A percentile compares a stretch with the other conserved stretches of the same genome.
These are phyloP conservation scores for Drosera capensis DNA, from an alignment of 148 eudicot species.

Conservation along the genomic window DNA sequence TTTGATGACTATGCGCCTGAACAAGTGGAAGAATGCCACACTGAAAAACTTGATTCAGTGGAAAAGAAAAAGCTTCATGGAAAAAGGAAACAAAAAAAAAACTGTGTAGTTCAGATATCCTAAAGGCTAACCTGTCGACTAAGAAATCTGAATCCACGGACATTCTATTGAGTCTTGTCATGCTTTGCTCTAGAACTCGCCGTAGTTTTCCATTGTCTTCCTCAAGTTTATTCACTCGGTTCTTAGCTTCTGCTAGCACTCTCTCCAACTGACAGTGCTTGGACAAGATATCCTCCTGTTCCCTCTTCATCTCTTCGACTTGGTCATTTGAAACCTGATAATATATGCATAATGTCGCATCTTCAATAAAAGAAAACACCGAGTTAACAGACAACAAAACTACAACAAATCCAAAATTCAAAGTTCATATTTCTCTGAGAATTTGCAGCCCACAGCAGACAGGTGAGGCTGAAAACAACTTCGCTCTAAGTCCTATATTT, in stretches of 20 bases:
- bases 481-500: too few species aligned
- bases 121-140: slow-evolving; percentile 67
- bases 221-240: slow-evolving; percentile 67
- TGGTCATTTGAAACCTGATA: slow-evolving; percentile 61
- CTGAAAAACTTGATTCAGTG: too few species aligned
- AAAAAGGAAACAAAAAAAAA: too few species aligned
- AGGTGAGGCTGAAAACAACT: too few species aligned
- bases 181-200: slow-evolving; percentile 95
- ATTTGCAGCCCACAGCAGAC: too few species aligned
- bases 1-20: slow-evolving; percentile 98
- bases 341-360: slow-evolving; percentile 12
- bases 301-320: slow-evolving; percentile 38
- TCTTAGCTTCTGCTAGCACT: slow-evolving; percentile 41
- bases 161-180: slow-evolving; percentile 95
- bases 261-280: slow-evolving; percentile 60
- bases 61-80: too few species aligned
- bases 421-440: background rate
- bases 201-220: slow-evolving; percentile 87
- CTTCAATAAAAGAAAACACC: background rate
- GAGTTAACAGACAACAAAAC: background rate
- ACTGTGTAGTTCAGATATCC: background rate
- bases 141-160: slow-evolving; percentile 90
- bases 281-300: slow-evolving; percentile 47
- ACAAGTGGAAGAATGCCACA: too few species aligned
- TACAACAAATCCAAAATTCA: background rate